A percentile compares a stretch with the other conserved stretches of the same genome.
Evolutionary conservation across 208 protist species (phyloP).

Genomic region (Leishmania mexicana): DNA sequence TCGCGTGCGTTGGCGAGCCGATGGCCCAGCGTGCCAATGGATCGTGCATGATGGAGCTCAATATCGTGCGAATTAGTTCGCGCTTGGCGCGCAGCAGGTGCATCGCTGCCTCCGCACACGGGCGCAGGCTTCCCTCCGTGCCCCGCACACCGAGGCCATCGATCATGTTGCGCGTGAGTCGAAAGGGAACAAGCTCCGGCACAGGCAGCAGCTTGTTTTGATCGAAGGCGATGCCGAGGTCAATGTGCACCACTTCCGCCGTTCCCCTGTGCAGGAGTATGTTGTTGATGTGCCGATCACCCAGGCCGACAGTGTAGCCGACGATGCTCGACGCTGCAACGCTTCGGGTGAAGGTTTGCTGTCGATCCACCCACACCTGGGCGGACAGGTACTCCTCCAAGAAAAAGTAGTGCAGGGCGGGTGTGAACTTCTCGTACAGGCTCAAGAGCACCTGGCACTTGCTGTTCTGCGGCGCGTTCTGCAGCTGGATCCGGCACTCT

Average conservation of each 20-base stretch:
- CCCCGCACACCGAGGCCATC: constrained; percentile 94
- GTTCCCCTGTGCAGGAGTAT: constrained; percentile 93
- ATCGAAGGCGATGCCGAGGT: constrained; percentile 95
- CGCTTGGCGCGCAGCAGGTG: constrained; percentile 74
- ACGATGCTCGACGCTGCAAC: constrained; percentile 92
- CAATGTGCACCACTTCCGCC: constrained; percentile 96
- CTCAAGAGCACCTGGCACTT: constrained; percentile 44
- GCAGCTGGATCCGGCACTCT: constrained; percentile 58
- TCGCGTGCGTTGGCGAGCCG: constrained; percentile 4
- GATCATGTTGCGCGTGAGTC: constrained; percentile 97
- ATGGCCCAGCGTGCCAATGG: constrained; percentile 94
- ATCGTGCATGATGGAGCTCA: constrained; percentile 96
- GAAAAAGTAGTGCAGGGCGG: constrained; percentile 97
- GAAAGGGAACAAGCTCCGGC: constrained; percentile 97
- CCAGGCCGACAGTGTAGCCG: constrained; percentile 96
- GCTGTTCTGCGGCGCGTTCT: constrained; percentile 24
- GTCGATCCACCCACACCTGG: constrained; percentile 77
- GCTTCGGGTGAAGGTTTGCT: constrained; percentile 90
- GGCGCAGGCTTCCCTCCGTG: constrained; percentile 92
- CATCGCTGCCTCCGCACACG: constrained; percentile 87
- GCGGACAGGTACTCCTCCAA: constrained; percentile 83
- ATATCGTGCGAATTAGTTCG: constrained; percentile 84
- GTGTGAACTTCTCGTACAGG: constrained; percentile 88
- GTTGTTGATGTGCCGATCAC: constrained; percentile 96
- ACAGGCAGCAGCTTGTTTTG: constrained; percentile 86